Evolutionary conservation across 164 flowering plant species (phyloP).

Genomic region (Vitis rotundifolia): DNA sequence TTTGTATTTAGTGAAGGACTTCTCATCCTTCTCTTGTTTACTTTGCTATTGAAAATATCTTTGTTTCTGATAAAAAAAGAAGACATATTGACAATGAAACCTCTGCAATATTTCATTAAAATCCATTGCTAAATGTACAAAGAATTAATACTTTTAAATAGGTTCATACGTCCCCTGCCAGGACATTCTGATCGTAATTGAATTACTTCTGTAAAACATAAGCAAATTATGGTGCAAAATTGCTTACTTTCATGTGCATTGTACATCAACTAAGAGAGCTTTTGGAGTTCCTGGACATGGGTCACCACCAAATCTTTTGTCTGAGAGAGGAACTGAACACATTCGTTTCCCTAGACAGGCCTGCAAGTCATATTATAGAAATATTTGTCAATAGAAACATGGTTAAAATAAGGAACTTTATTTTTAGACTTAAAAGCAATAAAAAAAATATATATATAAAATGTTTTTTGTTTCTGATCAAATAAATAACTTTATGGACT

Average conservation of each 20-base stretch:
- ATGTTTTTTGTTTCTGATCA: too few relatives aligned
- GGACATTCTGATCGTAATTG: too few relatives aligned
- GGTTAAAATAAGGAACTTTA: neutral
- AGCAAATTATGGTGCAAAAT: neutral
- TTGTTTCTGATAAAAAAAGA: too few relatives aligned
- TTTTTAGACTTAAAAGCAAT: neutral
- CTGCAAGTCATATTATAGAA: constrained; percentile 23
- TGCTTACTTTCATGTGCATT: constrained; percentile 27
- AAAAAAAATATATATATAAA: neutral
- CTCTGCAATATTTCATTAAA: too few relatives aligned
- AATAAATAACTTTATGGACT: too few relatives aligned
- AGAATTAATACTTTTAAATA: too few relatives aligned
- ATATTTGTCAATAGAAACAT: neutral
- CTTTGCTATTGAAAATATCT: too few relatives aligned
- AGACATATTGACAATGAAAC: too few relatives aligned
- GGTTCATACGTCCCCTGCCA: too few relatives aligned
- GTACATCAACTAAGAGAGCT: constrained; percentile 48
- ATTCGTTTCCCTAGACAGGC: constrained; percentile 51
- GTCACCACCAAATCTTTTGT: constrained; percentile 37
- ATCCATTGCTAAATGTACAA: too few relatives aligned
- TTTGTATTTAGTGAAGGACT: too few relatives aligned
- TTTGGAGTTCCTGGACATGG: constrained; percentile 55
- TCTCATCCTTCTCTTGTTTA: too few relatives aligned
- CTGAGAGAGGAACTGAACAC: constrained; percentile 35
- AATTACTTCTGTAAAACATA: neutral